These are phyloP conservation scores for Pochonia chlamydosporia DNA, from an alignment of 2,329 filamentous ascomycete species.

Conservation along the genomic window DNA sequence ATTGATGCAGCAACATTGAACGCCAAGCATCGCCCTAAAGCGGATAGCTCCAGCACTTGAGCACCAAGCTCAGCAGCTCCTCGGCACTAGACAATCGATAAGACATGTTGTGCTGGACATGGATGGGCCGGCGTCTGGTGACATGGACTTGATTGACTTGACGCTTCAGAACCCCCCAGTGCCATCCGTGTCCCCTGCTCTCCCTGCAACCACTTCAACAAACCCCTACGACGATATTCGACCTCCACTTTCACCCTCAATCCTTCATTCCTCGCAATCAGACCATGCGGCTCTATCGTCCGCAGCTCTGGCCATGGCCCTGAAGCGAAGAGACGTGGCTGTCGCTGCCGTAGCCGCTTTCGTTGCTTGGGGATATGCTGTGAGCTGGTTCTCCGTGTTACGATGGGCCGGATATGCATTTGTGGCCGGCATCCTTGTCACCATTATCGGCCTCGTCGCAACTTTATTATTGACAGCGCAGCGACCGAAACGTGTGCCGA, in stretches of 20 bases:
- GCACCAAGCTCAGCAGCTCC: no score
- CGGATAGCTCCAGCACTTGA: no score
- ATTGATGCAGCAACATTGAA: no score
- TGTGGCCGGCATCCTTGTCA: slow-evolving; percentile 57
- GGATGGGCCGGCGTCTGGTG: no score
- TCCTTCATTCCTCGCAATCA: slow-evolving; percentile 3
- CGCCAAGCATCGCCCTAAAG: no score
- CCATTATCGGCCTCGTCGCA: slow-evolving; percentile 48
- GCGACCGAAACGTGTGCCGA: slow-evolving; percentile 34
- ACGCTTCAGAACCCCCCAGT: no score
- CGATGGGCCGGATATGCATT: slow-evolving; percentile 86
- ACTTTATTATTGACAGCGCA: slow-evolving; percentile 51
- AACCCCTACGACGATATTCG: neutral
- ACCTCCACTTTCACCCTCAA: slow-evolving; percentile 1
- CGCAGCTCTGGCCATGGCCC: slow-evolving; percentile 50
- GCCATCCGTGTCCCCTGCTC: neutral
- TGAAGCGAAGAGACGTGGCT: slow-evolving; percentile 67
- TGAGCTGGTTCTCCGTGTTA: slow-evolving; percentile 75
- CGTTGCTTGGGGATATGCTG: slow-evolving; percentile 81
- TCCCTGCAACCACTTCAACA: neutral
- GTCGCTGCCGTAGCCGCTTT: slow-evolving; percentile 65
- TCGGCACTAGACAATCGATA: no score
- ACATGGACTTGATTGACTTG: no score
- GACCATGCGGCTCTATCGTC: slow-evolving; percentile 25
- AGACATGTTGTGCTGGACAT: no score